phyloP scores from a whole-genome alignment of 805 yeast genomes.

The Candida taoyuanica region DNA sequence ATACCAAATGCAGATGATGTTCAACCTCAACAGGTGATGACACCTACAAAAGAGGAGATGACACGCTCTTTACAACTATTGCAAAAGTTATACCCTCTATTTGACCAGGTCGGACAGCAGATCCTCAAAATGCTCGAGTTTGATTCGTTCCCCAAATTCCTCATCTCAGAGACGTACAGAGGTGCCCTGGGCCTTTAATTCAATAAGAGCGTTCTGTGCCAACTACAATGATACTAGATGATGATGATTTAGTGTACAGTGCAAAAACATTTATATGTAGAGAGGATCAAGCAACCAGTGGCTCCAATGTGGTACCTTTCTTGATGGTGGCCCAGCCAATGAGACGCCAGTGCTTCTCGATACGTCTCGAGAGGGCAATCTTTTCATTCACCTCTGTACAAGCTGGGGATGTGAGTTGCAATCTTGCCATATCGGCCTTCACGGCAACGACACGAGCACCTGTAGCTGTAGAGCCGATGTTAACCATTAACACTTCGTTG shows the following conservation, averaged over 20 bases:
- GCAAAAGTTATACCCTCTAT: conserved; percentile 37
- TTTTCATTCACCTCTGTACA: conserved; percentile 98
- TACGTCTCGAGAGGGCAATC: conserved; percentile 98
- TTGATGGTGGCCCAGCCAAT: conserved; percentile 99
- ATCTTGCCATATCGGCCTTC: conserved; percentile 98
- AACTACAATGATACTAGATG: too few species aligned
- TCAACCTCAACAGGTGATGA: conserved; percentile 8
- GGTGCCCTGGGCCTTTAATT: conserved; percentile 24
- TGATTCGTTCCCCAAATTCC: conserved; percentile 72
- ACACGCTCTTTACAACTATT: conserved; percentile 33
- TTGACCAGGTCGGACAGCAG: conserved; percentile 44
- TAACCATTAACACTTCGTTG: conserved; percentile 97
- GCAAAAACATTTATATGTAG: not conserved
- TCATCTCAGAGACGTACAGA: conserved; percentile 37
- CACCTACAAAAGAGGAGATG: conserved; percentile 33
- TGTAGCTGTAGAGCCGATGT: conserved; percentile 98
- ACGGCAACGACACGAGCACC: conserved; percentile 99
- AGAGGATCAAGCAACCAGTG: conserved; percentile 26
- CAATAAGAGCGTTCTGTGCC: too few species aligned
- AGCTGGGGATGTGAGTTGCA: conserved; percentile 94
- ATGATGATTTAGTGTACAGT: not conserved
- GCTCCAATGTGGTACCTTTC: conserved; percentile 87
- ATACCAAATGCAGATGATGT: conserved; percentile 7
- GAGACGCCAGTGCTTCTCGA: conserved; percentile 99
- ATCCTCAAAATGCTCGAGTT: conserved; percentile 59